Evolutionary conservation across 2,329 filamentous ascomycete genomes (phyloP).

Genomic region (Tolypocladium sp.): DNA sequence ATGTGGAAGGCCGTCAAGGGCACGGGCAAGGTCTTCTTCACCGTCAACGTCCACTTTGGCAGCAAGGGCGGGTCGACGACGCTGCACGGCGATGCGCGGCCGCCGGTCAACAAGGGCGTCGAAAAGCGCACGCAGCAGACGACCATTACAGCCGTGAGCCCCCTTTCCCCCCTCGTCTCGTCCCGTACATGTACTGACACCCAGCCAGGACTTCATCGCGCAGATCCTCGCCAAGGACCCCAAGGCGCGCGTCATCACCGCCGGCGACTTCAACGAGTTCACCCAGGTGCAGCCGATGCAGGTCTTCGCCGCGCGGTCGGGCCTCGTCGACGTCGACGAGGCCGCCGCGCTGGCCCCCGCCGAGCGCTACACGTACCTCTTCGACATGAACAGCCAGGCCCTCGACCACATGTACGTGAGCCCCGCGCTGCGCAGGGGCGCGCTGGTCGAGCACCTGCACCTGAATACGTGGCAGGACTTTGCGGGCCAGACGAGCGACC

Average conservation of each 20-base stretch:
- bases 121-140: constrained; percentile 47
- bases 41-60: constrained; percentile 60
- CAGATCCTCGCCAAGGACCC: constrained; percentile 47
- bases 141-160: constrained; percentile 43
- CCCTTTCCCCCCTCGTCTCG: constrained; percentile 5
- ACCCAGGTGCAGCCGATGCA: constrained; percentile 50
- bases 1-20: constrained; percentile 52
- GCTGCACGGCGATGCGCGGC: constrained; percentile 55
- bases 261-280: constrained; percentile 69
- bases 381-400: constrained; percentile 59
- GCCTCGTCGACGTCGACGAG: constrained; percentile 53
- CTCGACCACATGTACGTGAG: constrained; percentile 64
- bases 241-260: constrained; percentile 47
- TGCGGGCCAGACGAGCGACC: constrained; percentile 52
- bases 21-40: constrained; percentile 50
- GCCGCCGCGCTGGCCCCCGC: constrained; percentile 37
- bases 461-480: constrained; percentile 58
- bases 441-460: constrained; percentile 57
- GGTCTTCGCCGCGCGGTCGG: constrained; percentile 42
- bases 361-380: constrained; percentile 65
- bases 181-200: not conserved
- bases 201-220: constrained; percentile 39
- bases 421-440: constrained; percentile 32
- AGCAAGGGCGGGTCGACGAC: constrained; percentile 58
- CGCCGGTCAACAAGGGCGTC: constrained; percentile 57